phyloP scores from a whole-genome alignment of 129 eudicot genomes.

The Gnaphalium uliginosum region DNA sequence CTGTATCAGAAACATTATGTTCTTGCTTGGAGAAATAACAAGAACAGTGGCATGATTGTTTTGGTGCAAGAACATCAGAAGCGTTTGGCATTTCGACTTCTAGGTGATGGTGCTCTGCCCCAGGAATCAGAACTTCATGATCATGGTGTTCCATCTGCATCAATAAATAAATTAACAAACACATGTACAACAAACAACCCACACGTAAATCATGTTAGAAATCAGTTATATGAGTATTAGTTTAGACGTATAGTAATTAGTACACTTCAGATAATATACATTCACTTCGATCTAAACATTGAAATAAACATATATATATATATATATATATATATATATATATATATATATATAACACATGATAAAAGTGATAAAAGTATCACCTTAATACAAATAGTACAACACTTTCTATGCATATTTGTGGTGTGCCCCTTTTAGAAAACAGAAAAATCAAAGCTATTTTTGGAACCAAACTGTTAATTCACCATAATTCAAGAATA shows the following conservation, averaged over 20 bases:
- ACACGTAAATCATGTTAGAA: neutral
- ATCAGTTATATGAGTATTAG: neutral
- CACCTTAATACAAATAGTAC: too few relatives aligned
- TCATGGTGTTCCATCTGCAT: conserved; percentile 55
- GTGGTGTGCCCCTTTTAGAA: too few relatives aligned
- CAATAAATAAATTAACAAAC: neutral
- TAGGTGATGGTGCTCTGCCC: conserved; percentile 24
- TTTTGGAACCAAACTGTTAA: neutral
- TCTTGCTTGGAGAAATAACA: conserved; percentile 51
- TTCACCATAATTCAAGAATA: too few relatives aligned
- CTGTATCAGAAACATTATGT: conserved; percentile 28
- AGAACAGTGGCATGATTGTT: conserved; percentile 25
- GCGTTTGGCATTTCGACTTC: conserved; percentile 37
- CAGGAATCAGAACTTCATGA: conserved; percentile 29
- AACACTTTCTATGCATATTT: too few relatives aligned
- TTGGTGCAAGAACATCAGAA: neutral
- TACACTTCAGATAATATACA: neutral
- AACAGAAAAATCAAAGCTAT: neutral
- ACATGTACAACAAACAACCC: neutral
- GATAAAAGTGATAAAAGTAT: too few relatives aligned
- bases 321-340: too few relatives aligned
- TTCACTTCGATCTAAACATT: neutral
- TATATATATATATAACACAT: too few relatives aligned
- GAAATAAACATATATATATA: too few relatives aligned
- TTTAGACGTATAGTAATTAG: neutral